Base-by-base conservation (phyloP, 441 rosid genomes). In the Gossypium schwendimanii region DNA sequence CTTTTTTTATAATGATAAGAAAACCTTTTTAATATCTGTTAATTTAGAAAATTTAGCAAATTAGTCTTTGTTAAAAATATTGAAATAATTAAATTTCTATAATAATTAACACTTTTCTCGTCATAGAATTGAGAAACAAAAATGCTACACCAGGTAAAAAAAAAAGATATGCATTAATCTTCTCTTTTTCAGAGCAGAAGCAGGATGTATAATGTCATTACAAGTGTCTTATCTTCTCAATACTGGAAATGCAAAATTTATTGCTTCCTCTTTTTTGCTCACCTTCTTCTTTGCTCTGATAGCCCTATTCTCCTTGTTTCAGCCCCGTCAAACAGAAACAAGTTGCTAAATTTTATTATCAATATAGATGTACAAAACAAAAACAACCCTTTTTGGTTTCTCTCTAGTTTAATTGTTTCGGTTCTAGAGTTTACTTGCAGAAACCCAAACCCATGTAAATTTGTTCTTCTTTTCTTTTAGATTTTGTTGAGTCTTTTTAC, bases 161-260 rank as follows among this genome's bases (percentile, higher is more conserved):
- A 26, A 3, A 0, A 26, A 26, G 28, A 26, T 26, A 26, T 0
- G 31, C 31, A 26, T 26, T 66, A 65, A 73, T 74, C 39, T 79
- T 69, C 76, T 79, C 80, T 36, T 84, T 69, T 74, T 79, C 69
- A 84, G 4, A 28, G 33, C 33, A 28, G 33, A 84, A 63, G 81
- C 82, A 6, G 89, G 89, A 76, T 83, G 87, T 63, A 85, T 76
- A 64, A 41, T 64, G 65, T 78, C 82, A 67, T 70, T 72, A 45
- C 58, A 69, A 12, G 80, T 72, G 75, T 81, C 82, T 26, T 31
- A 84, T 73, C 45, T 79, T 76, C 55, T 84, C 87, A 4, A 85
- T 83, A 75, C 60, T 83, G 33, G 33, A 28, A 28, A 28, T 4
- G 6, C 6, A 28, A 28, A 28, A 24, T 33, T 75, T 81, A 86